Conservation (phyloP, 805 yeast species). For the Alloascoidea hylecoeti region DNA sequence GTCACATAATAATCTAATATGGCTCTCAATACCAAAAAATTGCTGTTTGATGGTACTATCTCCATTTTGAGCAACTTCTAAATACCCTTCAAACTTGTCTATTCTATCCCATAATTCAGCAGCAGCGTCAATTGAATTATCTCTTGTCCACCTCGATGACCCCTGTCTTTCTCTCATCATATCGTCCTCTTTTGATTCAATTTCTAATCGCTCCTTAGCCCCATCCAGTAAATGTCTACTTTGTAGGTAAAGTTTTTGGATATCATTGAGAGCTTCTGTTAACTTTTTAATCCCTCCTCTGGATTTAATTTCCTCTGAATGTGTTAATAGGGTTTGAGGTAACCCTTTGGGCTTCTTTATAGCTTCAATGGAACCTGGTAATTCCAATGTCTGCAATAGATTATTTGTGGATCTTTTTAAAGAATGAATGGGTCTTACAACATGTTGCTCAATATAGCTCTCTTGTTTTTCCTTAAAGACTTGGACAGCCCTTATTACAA, state of each 20-base stretch:
- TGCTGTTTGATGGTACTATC: conserved; percentile 38
- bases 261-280: conserved; percentile 27
- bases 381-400: conserved; percentile 30
- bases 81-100: conserved; percentile 29
- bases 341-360: conserved; percentile 37
- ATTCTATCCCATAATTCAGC: conserved; percentile 24
- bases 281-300: conserved; percentile 37
- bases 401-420: conserved; percentile 28
- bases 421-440: conserved; percentile 31
- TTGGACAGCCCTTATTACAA: conserved; percentile 48
- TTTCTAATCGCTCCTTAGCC: conserved; percentile 27
- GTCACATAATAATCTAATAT: conserved; percentile 28
- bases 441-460: conserved; percentile 28
- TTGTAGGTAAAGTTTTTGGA: conserved; percentile 26
- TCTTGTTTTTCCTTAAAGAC: conserved; percentile 58
- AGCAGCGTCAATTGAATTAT: conserved; percentile 29
- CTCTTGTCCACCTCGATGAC: conserved; percentile 36
- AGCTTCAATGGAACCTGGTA: conserved; percentile 52
- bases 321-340: conserved; percentile 42
- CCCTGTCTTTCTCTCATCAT: conserved; percentile 37
- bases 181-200: conserved; percentile 44
- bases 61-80: conserved; percentile 44
- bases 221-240: conserved; percentile 28
- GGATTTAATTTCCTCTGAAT: conserved; percentile 36
- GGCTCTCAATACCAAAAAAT: conserved; percentile 31